Evolutionary conservation across 768 basidiomycete species (phyloP), one percentile per base, ranked within the genome.

Genomic region (Mycena crocata): DNA sequence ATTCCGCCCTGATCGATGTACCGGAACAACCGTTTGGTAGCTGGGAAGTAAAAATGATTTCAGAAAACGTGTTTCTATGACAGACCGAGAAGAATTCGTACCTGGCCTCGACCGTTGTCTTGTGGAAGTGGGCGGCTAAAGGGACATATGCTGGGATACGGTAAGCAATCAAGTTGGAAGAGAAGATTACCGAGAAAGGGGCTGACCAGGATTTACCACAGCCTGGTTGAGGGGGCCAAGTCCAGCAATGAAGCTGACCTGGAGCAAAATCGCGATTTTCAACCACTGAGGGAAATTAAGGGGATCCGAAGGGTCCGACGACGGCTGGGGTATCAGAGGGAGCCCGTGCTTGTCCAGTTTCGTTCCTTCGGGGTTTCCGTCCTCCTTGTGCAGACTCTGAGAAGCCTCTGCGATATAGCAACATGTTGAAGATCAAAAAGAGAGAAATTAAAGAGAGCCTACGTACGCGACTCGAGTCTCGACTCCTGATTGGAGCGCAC

Each of bases 291-390:
- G 71, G 35, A 67, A 72, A 35, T 72, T 72, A 24, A 75, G 51
- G 2, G 74, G 74, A 57, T 74, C 74, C 3, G 73, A 72, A 0
- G 73, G 68, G 35, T 74, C 72, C 34, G 70, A 61, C 4, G 73
- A 71, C 7, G 74, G 73, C 37, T 78, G 76, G 19, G 77, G 75
- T 5, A 74, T 71, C 40, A 78, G 75, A 23, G 75, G 60, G 2
- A 76, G 64, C 44, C 73, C 73, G 49, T 74, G 48, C 4, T 66
- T 72, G 56, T 72, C 73, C 17, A 71, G 24, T 49, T 73, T 74
- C 13, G 52, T 52, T 28, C 31, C 59, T 35, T 65, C 63, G 5
- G 51, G 14, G 46, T 6, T 21, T 5, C 3, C 24, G 15, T 62
- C 64, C 46, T 61, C 59, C 42, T 69, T 61, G 57, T 55, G 57